These are phyloP conservation scores for Kwoniella botswanensis DNA, from an alignment of 768 basidiomycete genomes.

Conservation along the genomic window DNA sequence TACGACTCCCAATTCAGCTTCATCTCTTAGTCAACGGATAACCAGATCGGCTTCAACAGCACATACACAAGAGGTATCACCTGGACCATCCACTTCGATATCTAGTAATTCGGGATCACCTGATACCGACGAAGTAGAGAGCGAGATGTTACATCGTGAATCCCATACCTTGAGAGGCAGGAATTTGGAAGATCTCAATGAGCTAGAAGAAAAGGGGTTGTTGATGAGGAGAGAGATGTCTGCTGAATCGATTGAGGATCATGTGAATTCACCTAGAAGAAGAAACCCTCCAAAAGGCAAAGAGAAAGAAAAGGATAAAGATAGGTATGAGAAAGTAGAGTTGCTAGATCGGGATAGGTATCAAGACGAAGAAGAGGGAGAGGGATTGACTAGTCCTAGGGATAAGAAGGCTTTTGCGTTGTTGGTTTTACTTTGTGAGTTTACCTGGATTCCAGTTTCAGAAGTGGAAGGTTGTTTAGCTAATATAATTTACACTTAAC, in stretches of 20 bases:
- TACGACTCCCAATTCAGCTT: neutral
- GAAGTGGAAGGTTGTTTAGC: no score
- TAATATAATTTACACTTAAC: neutral
- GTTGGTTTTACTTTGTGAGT: constrained; percentile 83
- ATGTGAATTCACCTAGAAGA: constrained; percentile 9
- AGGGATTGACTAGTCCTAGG: constrained; percentile 65
- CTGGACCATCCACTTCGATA: constrained; percentile 8
- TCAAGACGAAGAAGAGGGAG: constrained; percentile 30
- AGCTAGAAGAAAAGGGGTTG: constrained; percentile 51
- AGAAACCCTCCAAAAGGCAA: constrained; percentile 10
- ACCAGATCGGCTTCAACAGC: constrained; percentile 16
- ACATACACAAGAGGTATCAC: neutral
- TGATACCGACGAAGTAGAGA: neutral
- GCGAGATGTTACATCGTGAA: constrained; percentile 30
- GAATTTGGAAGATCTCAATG: constrained; percentile 47
- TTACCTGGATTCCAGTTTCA: neutral
- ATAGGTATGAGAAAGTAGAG: constrained; percentile 16
- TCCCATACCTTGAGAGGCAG: constrained; percentile 39
- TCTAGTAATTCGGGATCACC: constrained; percentile 8
- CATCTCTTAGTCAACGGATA: constrained; percentile 7
- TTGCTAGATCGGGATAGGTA: neutral
- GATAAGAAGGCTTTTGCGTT: constrained; percentile 86
- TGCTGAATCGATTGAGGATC: constrained; percentile 11
- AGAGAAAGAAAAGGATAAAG: constrained; percentile 32
- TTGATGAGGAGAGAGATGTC: constrained; percentile 27